Base-by-base conservation (phyloP, 2,329 filamentous ascomycete genomes). In the Paracamarosporium sp. region DNA sequence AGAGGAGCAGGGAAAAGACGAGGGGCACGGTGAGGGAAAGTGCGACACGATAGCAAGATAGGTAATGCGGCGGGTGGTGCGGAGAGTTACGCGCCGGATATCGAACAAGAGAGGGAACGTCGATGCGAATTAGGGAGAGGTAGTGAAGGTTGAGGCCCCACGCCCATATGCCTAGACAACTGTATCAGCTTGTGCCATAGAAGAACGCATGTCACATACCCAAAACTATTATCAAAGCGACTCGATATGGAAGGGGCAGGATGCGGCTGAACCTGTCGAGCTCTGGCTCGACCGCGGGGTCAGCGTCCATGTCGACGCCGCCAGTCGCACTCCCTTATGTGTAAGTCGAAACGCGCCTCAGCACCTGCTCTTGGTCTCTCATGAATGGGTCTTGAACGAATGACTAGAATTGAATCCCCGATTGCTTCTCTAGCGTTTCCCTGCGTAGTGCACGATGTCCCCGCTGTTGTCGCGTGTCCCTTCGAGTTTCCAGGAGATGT, bases 91-190 rank as follows among this genome's bases (percentile, higher is more conserved):
- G 90, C 40, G 85, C 81, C 36, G 93, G 92, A 77, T 98, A 98
- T 76, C 91, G 89, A 69, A 98, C 92, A 56, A 98, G 84, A 30
- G 88, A 83, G 20, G 92, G 91, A 54, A 96, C 91, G 77, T 97
- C 92, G 80, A 99, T 96, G 74, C 90, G 90, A 70, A 88, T 82
- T 57, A 87, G 79, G 69, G 89, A 84, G 59, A 98, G 88, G 79
- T 92, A 93, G 74, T 97, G 93, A 38, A 98, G 86, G 80, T 97
- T 98, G 67, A 90, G 78, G 64, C 90, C 93, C 93, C 94, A 99
- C 75, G 92, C 93, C 94, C 94, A 98, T 71, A 96, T 89, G 67
- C 92, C 93, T 96, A 65, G 59, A 47, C 36, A 50, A 31, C n/a
- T 11, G 20, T 24, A 27, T 51, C 27, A 51, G 48, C 25, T 51